phyloP scores from a whole-genome alignment of 176 grass and related monocot species.

The bread wheat (Triticum aestivum) region IWGSC_CS_RefSeq_v2.1 NC_057814.1:555271969-555272468 shows the following conservation, averaged over 20 bases:
- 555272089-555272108: neutral
- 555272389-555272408: constrained; percentile 24
- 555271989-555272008: too few species aligned
- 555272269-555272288: constrained; percentile 20
- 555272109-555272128: neutral
- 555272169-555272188: constrained; percentile 22
- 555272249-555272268: neutral
- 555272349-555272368: neutral
- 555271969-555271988: too few species aligned
- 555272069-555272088: neutral
- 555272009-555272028: too few species aligned
- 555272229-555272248: neutral
- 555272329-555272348: neutral
- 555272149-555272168: neutral
- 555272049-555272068: too few species aligned
- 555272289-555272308: neutral
- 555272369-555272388: neutral
- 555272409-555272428: neutral
- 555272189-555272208: neutral
- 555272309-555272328: neutral
- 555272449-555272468: constrained; percentile 5
- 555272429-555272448: constrained; percentile 27
- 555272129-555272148: neutral
- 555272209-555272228: constrained; percentile 4
- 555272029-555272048: too few species aligned